Evolutionary conservation across 2,329 filamentous ascomycete species (phyloP).

Genomic region (Cladosporium austrohemisphaericum): DNA sequence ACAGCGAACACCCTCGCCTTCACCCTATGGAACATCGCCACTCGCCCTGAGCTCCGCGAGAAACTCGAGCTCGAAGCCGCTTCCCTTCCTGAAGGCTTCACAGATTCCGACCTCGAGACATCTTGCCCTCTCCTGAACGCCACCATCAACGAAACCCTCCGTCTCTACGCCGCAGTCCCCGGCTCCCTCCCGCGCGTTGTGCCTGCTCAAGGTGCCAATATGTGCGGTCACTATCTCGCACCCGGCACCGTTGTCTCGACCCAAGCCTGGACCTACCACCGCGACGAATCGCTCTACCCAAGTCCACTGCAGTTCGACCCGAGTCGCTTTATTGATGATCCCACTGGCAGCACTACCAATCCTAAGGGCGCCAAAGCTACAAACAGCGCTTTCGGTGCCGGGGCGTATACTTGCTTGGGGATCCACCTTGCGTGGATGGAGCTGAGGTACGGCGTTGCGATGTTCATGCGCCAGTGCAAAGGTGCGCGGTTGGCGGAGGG

Average conservation of each 20-base stretch:
- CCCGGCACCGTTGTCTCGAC: constrained; percentile 35
- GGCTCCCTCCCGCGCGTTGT: constrained; percentile 28
- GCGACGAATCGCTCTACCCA: constrained; percentile 27
- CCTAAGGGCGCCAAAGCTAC: constrained; percentile 43
- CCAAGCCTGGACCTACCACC: constrained; percentile 39
- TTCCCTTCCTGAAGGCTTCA: constrained; percentile 19
- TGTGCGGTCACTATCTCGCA: constrained; percentile 37
- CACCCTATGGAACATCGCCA: constrained; percentile 29
- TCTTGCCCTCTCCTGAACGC: constrained; percentile 20
- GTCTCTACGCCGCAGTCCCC: constrained; percentile 33
- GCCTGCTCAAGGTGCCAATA: constrained; percentile 24
- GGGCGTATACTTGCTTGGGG: constrained; percentile 65
- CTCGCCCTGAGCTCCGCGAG: constrained; percentile 21
- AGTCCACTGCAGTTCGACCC: constrained; percentile 21
- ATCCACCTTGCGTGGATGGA: constrained; percentile 63
- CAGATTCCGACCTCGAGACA: constrained; percentile 24
- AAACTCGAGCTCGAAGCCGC: constrained; percentile 28
- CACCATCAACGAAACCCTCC: constrained; percentile 38
- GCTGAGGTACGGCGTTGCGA: constrained; percentile 48
- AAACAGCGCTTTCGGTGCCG: constrained; percentile 67
- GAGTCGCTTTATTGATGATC: constrained; percentile 34
- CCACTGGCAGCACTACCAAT: constrained; percentile 26
- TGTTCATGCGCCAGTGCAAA: constrained; percentile 50
- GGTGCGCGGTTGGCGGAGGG: constrained; percentile 27
- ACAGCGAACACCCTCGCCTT: constrained; percentile 32